phyloP scores from a whole-genome alignment of 306 rosid species.

The Pyrus betulifolia region DNA sequence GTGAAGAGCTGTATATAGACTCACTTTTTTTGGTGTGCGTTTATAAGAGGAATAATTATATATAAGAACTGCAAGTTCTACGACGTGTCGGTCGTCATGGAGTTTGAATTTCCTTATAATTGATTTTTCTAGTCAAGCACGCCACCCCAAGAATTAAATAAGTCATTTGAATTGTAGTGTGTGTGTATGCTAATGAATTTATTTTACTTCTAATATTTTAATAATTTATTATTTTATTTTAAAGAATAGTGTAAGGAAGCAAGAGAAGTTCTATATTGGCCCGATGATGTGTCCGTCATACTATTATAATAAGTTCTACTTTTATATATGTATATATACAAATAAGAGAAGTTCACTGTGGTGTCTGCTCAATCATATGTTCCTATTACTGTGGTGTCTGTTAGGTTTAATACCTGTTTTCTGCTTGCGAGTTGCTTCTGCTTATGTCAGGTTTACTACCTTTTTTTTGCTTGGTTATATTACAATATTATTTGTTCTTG shows the following conservation, averaged over 20 bases:
- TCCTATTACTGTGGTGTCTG: too few relatives aligned
- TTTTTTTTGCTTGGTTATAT: too few relatives aligned
- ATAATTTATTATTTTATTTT: too few relatives aligned
- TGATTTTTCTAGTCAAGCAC: background rate
- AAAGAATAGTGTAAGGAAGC: background rate
- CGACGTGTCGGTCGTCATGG: slow-evolving; percentile 32
- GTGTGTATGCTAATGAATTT: background rate
- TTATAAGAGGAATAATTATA: background rate
- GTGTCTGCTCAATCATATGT: too few relatives aligned
- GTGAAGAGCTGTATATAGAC: slow-evolving; percentile 19
- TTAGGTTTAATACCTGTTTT: too few relatives aligned
- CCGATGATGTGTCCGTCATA: slow-evolving; percentile 17
- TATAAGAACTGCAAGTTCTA: slow-evolving; percentile 11
- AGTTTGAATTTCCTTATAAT: background rate
- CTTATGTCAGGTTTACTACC: too few relatives aligned
- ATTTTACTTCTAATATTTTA: background rate
- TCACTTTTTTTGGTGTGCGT: background rate
- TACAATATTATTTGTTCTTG: too few relatives aligned
- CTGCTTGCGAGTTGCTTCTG: too few relatives aligned
- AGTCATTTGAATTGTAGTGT: background rate
- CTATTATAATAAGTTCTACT: background rate
- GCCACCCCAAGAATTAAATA: background rate
- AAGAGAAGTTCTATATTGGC: slow-evolving; percentile 43
- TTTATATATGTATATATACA: background rate
- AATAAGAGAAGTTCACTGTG: too few relatives aligned